Evolutionary conservation across 208 protist genomes (phyloP).

Genomic region (Angomonas desouzai): DNA sequence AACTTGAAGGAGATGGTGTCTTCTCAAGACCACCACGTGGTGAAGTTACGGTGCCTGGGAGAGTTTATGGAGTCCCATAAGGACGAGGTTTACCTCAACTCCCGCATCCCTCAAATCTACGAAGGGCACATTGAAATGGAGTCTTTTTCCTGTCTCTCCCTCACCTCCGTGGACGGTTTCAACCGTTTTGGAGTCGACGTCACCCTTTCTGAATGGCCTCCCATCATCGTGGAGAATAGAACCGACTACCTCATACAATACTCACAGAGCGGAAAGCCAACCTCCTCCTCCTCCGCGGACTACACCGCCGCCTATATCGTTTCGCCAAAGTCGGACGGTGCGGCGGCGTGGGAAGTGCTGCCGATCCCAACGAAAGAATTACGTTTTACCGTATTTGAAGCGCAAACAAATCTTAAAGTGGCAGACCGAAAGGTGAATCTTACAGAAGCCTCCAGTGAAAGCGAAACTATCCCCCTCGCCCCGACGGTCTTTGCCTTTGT

Average conservation of each 20-base stretch:
- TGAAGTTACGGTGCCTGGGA: not conserved
- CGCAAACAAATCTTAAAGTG: not conserved
- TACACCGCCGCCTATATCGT: not conserved
- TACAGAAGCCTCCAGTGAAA: not conserved
- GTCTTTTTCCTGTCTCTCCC: conserved; percentile 32
- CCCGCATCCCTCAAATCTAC: not conserved
- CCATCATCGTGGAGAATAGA: conserved; percentile 47
- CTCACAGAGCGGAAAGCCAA: not conserved
- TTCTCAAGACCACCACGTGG: not conserved
- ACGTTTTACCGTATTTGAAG: conserved; percentile 5
- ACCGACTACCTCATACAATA: conserved; percentile 31
- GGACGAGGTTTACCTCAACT: not conserved
- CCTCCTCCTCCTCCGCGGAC: not conserved
- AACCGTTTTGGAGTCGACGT: conserved; percentile 22
- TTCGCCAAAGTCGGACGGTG: conserved; percentile 4
- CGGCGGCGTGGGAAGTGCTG: not conserved
- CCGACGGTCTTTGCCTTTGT: not conserved
- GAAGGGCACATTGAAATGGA: conserved; percentile 9
- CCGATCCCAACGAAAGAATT: not conserved
- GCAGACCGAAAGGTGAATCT: not conserved
- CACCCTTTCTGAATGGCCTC: conserved; percentile 3
- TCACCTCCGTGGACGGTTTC: conserved; percentile 18
- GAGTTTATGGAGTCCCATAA: not conserved
- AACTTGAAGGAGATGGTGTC: not conserved
- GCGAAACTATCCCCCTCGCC: not conserved